Conservation (phyloP, 805 yeast species). For the Candida boidinii region DNA sequence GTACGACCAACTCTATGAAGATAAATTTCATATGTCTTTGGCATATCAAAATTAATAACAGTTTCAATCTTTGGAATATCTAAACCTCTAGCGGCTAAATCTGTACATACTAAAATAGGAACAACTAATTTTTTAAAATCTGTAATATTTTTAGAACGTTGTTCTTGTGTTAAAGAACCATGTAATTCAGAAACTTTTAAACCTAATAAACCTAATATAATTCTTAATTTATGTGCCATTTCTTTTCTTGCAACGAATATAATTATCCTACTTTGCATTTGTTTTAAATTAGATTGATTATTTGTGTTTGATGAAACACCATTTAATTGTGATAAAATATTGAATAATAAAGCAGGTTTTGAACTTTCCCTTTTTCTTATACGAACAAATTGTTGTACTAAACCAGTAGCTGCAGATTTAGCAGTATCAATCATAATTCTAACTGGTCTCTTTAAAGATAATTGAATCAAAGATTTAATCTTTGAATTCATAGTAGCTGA, state of each 20-base stretch:
- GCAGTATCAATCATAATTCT: constrained; percentile 96
- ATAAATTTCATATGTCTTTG: constrained; percentile 83
- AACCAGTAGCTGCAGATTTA: constrained; percentile 84
- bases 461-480: constrained; percentile 78
- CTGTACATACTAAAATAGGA: constrained; percentile 90
- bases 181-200: constrained; percentile 72
- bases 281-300: no score
- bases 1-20: constrained; percentile 98
- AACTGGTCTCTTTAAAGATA: constrained; percentile 85
- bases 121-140: constrained; percentile 77
- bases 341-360: constrained; percentile 75
- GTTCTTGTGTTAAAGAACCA: constrained; percentile 84
- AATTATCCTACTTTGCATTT: constrained; percentile 67
- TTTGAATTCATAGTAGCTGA: constrained; percentile 98
- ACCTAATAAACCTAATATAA: constrained; percentile 67
- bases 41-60: constrained; percentile 94
- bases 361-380: constrained; percentile 80
- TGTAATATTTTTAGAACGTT: constrained; percentile 77
- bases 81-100: constrained; percentile 97
- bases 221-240: constrained; percentile 78
- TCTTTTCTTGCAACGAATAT: constrained; percentile 91
- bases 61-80: constrained; percentile 97
- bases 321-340: constrained; percentile 61
- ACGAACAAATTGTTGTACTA: constrained; percentile 90
- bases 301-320: no score